Conservation (phyloP, 2,329 filamentous ascomycete species). For the Diaporthe batatas region DNA sequence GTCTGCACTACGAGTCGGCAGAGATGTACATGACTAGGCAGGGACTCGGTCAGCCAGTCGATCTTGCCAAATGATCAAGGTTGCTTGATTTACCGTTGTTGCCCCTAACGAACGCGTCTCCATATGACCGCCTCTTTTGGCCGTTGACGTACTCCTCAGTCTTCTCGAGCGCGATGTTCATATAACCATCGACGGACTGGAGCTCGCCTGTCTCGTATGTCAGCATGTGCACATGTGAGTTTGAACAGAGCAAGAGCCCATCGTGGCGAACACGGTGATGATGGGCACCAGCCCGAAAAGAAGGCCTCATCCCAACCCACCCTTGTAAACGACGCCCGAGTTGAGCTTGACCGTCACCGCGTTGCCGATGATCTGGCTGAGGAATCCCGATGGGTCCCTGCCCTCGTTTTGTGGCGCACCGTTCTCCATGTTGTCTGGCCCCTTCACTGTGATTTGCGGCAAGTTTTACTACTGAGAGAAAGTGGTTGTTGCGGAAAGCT, state of each 20-base stretch:
- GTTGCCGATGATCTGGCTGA: slow-evolving; percentile 94
- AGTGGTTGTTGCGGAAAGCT: slow-evolving; percentile 1
- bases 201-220: slow-evolving; percentile 77
- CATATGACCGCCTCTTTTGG: slow-evolving; percentile 84
- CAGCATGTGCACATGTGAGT: slow-evolving; percentile 40
- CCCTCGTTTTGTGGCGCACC: slow-evolving; percentile 76
- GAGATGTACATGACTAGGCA: slow-evolving; percentile 77
- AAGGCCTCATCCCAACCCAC: slow-evolving; percentile 62
- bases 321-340: slow-evolving; percentile 98
- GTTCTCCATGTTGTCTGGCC: slow-evolving; percentile 78
- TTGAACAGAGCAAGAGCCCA: background rate
- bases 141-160: slow-evolving; percentile 93
- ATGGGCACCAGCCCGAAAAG: background rate
- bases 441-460: background rate
- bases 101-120: slow-evolving; percentile 94
- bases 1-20: slow-evolving; percentile 62
- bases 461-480: background rate
- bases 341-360: slow-evolving; percentile 97
- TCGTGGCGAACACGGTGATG: background rate
- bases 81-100: slow-evolving; percentile 80
- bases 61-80: background rate
- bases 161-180: slow-evolving; percentile 99
- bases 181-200: slow-evolving; percentile 98
- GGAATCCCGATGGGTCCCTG: slow-evolving; percentile 92
- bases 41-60: slow-evolving; percentile 35